Conservation (phyloP, 495 filamentous ascomycete species). For the Letharia columbiana region DNA sequence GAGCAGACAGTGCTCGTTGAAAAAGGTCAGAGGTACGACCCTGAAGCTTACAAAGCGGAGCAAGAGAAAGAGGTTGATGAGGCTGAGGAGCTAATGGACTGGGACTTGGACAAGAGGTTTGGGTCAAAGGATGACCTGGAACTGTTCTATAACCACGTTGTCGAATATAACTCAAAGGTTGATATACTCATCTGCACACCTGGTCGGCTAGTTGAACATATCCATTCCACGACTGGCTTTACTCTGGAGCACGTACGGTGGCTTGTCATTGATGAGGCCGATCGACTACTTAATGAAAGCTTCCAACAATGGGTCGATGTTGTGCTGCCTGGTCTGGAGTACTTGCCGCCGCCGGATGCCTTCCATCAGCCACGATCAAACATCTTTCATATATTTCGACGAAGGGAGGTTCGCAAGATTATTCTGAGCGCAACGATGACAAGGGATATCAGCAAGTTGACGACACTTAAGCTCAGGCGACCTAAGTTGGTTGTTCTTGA, state of each 20-base stretch:
- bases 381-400: conserved; percentile 15
- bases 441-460: conserved; percentile 70
- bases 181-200: conserved; percentile 91
- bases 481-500: conserved; percentile 73
- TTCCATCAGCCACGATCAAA: conserved; percentile 21
- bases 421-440: conserved; percentile 93
- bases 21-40: conserved; percentile 52
- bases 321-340: conserved; percentile 56
- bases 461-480: conserved; percentile 58
- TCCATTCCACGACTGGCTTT: conserved; percentile 75
- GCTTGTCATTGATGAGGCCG: conserved; percentile 90
- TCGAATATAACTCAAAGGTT: conserved; percentile 56
- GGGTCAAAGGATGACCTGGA: conserved; percentile 33
- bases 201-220: conserved; percentile 84
- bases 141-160: conserved; percentile 51
- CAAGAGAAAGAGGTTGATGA: conserved; percentile 35
- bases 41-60: conserved; percentile 39
- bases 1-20: conserved; percentile 65
- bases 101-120: conserved; percentile 39
- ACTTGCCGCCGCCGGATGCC: conserved; percentile 37
- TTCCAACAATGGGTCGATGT: conserved; percentile 85
- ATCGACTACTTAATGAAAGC: conserved; percentile 80
- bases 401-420: conserved; percentile 54
- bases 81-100: conserved; percentile 40
- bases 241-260: conserved; percentile 65